A percentile compares a stretch with the other conserved stretches of the same genome.
Conservation (phyloP, 306 rosid species). For the Spatholobus suberectus region DNA sequence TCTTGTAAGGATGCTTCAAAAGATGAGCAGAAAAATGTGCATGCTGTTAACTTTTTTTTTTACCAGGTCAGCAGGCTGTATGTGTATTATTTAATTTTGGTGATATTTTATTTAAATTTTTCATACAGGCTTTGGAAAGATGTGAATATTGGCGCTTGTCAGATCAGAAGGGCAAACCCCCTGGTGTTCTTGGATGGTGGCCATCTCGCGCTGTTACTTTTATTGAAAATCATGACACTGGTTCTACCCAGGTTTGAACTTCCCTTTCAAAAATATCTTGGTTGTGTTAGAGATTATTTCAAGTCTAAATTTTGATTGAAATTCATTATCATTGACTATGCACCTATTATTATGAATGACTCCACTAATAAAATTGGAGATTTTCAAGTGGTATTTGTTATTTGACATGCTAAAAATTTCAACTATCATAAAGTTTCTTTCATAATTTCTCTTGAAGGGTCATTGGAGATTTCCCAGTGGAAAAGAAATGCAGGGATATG, state of each 20-base stretch:
- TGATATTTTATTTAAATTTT: not conserved
- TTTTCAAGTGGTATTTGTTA: not conserved
- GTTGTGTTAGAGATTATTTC: not conserved
- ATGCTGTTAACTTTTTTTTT: constrained; percentile 4
- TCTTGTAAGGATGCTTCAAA: not conserved
- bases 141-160: constrained; percentile 99
- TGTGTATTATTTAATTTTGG: constrained; percentile 19
- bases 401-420: not conserved
- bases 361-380: not conserved
- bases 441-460: constrained; percentile 69
- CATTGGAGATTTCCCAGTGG: constrained; percentile 96
- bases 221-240: constrained; percentile 98
- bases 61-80: not conserved
- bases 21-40: not conserved
- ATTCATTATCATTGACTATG: not conserved
- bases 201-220: constrained; percentile 98
- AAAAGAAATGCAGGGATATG: constrained; percentile 98
- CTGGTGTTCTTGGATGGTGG: constrained; percentile 99
- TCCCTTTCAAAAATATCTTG: constrained; percentile 6
- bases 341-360: not conserved
- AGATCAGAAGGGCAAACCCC: constrained; percentile 90
- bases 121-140: constrained; percentile 69
- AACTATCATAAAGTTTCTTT: constrained; percentile 17
- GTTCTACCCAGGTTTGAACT: constrained; percentile 91
- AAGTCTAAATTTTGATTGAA: constrained; percentile 16